A percentile compares a stretch with the other conserved stretches of the same genome.
These are phyloP conservation scores for Pleurotus tuber-regium DNA, from an alignment of 768 basidiomycete species.

Conservation along the genomic window DNA sequence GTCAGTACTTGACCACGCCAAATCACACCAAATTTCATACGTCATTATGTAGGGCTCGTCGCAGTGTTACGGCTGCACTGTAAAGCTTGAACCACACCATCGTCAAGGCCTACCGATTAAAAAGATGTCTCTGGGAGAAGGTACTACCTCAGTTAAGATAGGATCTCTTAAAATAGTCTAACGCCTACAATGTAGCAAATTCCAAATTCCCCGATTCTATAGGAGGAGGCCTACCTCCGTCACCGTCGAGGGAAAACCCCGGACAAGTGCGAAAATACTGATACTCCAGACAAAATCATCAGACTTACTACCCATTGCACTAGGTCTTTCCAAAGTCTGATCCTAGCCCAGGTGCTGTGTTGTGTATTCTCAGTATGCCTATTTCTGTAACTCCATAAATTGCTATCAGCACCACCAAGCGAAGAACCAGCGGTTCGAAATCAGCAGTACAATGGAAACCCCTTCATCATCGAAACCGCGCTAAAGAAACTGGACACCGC, in stretches of 20 bases:
- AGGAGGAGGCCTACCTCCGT: constrained; percentile 35
- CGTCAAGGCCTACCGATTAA: no score
- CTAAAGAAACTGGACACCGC: constrained; percentile 43
- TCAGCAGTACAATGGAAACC: constrained; percentile 39
- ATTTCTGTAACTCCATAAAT: constrained; percentile 14
- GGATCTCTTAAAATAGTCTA: background rate
- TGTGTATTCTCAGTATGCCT: background rate
- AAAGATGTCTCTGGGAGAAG: constrained; percentile 4
- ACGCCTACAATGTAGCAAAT: constrained; percentile 18
- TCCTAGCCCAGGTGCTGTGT: constrained; percentile 29
- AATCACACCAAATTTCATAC: background rate
- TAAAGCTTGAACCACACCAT: background rate
- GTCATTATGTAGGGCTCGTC: background rate
- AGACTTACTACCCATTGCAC: background rate
- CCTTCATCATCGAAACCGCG: constrained; percentile 41
- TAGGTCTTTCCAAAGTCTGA: constrained; percentile 50
- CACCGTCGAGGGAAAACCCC: constrained; percentile 44
- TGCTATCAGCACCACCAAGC: constrained; percentile 21
- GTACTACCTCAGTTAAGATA: background rate
- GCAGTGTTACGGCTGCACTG: background rate
- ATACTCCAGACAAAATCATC: background rate
- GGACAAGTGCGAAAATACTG: constrained; percentile 30
- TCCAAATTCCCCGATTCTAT: constrained; percentile 39
- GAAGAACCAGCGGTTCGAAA: constrained; percentile 21
- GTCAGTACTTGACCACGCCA: background rate